These are phyloP conservation scores for Parietaria judaica DNA, from an alignment of 306 rosid genomes.

Conservation along the genomic window DNA sequence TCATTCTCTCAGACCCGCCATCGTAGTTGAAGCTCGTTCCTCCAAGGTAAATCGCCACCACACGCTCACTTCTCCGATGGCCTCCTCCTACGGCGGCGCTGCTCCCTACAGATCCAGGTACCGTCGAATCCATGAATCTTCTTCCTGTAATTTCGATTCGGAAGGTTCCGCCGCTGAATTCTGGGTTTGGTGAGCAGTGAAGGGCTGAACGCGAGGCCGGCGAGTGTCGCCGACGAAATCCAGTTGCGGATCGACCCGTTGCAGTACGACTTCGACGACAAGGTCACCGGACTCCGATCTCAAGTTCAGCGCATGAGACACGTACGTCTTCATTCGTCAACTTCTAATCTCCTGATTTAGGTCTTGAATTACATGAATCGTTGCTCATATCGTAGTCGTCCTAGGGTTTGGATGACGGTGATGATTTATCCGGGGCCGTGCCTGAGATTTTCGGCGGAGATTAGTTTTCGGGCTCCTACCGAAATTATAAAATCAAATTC, in stretches of 20 bases:
- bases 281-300: slow-evolving; percentile 21
- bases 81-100: slow-evolving; percentile 45
- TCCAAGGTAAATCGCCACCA: too few species aligned
- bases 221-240: slow-evolving; percentile 24
- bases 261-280: slow-evolving; percentile 27
- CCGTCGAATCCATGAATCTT: not conserved
- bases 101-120: slow-evolving; percentile 40
- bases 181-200: slow-evolving; percentile 18
- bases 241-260: slow-evolving; percentile 37
- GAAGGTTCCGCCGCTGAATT: too few species aligned
- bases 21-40: too few species aligned
- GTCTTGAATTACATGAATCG: too few species aligned
- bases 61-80: slow-evolving; percentile 35
- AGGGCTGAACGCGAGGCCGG: slow-evolving; percentile 31
- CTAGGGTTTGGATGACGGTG: too few species aligned
- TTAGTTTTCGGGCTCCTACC: not conserved
- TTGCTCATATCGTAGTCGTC: too few species aligned
- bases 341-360: not conserved
- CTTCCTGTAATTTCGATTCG: not conserved
- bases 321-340: slow-evolving; percentile 13
- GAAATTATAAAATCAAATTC: too few species aligned
- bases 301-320: slow-evolving; percentile 30
- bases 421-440: too few species aligned
- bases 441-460: not conserved
- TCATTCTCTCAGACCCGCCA: too few species aligned